Evolutionary conservation across 2,329 filamentous ascomycete species (phyloP).

Genomic region (Fonsecaea nubica): DNA sequence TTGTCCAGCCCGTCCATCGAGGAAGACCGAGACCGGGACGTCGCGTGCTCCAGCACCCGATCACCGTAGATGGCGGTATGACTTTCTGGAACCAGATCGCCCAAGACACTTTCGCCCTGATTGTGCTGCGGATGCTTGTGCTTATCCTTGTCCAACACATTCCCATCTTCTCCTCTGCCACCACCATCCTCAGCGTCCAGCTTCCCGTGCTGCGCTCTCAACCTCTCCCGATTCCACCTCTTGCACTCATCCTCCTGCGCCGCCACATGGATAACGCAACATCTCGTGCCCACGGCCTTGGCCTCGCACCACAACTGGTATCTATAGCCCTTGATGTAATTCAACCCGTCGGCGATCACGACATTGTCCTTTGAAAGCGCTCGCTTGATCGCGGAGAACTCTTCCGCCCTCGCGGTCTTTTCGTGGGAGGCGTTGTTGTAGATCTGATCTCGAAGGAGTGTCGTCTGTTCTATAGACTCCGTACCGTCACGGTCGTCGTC

Average conservation of each 20-base stretch:
- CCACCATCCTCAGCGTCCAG: slow-evolving; percentile 1
- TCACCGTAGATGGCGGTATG: slow-evolving; percentile 42
- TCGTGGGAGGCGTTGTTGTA: slow-evolving; percentile 48
- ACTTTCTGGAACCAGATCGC: slow-evolving; percentile 39
- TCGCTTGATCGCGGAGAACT: slow-evolving; percentile 67
- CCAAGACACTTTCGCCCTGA: slow-evolving; percentile 34
- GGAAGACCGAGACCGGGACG: slow-evolving; percentile 28
- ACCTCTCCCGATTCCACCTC: slow-evolving; percentile 38
- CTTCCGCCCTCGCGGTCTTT: slow-evolving; percentile 68
- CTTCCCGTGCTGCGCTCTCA: slow-evolving; percentile 30
- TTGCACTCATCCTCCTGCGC: slow-evolving; percentile 39
- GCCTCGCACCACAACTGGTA: slow-evolving; percentile 73
- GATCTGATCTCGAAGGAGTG: slow-evolving; percentile 35
- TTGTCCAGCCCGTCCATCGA: slow-evolving; percentile 26
- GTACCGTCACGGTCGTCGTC: slow-evolving; percentile 41
- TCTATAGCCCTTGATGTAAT: slow-evolving; percentile 72
- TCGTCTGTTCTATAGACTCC: slow-evolving; percentile 29
- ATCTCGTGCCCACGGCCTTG: slow-evolving; percentile 66
- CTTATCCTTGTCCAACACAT: slow-evolving; percentile 2
- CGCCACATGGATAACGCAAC: slow-evolving; percentile 61
- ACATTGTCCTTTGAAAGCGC: slow-evolving; percentile 63
- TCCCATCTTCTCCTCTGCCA: neutral
- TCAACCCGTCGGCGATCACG: slow-evolving; percentile 68
- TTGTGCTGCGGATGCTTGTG: neutral
- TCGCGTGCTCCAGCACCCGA: slow-evolving; percentile 10